A percentile compares a stretch with the other conserved stretches of the same genome.
Evolutionary conservation across 148 eudicot species (phyloP).

Genomic region (Rhododendron kiyosumense): DNA sequence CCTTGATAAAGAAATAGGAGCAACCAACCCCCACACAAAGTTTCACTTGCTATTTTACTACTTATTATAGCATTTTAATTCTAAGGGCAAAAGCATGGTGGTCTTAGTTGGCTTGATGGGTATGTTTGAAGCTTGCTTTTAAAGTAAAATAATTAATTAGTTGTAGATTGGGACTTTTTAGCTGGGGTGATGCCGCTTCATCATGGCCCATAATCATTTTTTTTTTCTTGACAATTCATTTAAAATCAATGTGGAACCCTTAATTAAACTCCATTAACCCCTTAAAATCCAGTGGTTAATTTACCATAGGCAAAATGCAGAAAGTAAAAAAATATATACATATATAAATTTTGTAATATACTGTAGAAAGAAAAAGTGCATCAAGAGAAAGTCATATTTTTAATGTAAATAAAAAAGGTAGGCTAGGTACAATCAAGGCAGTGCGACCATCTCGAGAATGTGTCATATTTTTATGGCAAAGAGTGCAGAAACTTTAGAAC

Average conservation of each 20-base stretch:
- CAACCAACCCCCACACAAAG: not conserved
- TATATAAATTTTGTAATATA: not conserved
- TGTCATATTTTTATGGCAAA: not conserved
- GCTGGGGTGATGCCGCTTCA: not conserved
- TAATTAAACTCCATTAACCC: not conserved
- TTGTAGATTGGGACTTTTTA: not conserved
- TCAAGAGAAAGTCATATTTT: not conserved
- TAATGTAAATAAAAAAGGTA: not conserved
- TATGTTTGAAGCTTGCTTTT: not conserved
- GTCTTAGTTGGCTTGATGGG: not conserved
- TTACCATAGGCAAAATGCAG: not conserved
- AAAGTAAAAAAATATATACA: not conserved
- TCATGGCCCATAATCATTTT: not conserved
- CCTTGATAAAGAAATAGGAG: not conserved
- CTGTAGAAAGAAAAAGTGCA: not conserved
- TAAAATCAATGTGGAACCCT: not conserved
- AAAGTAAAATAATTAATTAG: not conserved
- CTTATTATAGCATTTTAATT: not conserved
- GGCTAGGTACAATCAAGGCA: not conserved
- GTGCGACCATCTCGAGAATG: not conserved
- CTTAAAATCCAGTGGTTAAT: not conserved
- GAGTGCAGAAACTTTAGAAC: not conserved
- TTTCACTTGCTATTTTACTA: not conserved
- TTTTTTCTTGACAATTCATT: not conserved
- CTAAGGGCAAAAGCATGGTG: not conserved